Percentiles rank a stretch among this genome's conserved stretches.
These are phyloP conservation scores for Trichoderma sp. DNA, from an alignment of 2,329 filamentous ascomycete species.

Conservation along the genomic window DNA sequence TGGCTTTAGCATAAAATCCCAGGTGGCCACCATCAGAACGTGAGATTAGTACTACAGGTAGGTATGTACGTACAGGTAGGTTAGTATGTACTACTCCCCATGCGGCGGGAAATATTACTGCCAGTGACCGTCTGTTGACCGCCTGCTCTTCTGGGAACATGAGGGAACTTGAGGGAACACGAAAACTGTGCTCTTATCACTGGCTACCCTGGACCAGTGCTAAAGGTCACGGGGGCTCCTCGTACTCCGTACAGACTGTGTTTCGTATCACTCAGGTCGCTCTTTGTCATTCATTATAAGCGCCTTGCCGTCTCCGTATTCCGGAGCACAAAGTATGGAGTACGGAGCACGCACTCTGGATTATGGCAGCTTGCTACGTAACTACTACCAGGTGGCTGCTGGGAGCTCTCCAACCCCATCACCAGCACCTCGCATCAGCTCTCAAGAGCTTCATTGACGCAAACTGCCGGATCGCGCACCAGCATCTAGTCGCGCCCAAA, in stretches of 20 bases:
- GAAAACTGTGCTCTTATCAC: neutral
- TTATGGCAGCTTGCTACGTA: neutral
- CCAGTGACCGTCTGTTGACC: neutral
- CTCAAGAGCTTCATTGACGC: neutral
- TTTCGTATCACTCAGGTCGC: no score
- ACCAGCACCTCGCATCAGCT: neutral
- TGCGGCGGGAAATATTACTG: conserved; percentile 1
- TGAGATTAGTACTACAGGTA: no score
- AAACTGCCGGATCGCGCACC: neutral
- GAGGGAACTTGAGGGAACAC: no score
- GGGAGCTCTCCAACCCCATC: neutral
- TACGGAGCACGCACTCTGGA: neutral
- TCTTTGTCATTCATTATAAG: neutral
- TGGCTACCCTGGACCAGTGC: neutral
- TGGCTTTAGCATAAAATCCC: neutral
- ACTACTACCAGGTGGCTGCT: neutral
- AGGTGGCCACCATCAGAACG: neutral
- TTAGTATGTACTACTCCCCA: neutral
- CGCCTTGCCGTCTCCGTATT: neutral
- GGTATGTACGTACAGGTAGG: no score
- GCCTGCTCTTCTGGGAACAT: neutral
- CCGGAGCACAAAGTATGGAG: neutral
- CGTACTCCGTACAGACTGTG: neutral
- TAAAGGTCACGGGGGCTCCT: neutral
- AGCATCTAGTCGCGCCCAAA: neutral